Conservation (phyloP, 1,139 yeast species). For the Lodderomyces pseudojiufengensis region DNA sequence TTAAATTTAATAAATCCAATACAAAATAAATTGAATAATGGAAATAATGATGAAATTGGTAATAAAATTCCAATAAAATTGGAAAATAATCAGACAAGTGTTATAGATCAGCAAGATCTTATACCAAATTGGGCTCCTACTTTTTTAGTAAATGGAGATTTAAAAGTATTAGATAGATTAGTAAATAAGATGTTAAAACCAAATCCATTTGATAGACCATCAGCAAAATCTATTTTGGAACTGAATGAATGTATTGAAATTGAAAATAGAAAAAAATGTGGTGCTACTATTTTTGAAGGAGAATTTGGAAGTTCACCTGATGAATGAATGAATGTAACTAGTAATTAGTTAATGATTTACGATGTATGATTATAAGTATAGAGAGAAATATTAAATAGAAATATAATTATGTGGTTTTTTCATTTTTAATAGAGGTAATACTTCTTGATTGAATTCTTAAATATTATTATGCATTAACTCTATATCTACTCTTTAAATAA, state of each 20-base stretch:
- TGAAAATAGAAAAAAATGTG: conserved; percentile 82
- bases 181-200: conserved; percentile 92
- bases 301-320: conserved; percentile 60
- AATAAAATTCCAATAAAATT: background rate
- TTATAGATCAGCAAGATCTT: conserved; percentile 18
- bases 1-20: too few relatives aligned
- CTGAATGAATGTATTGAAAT: conserved; percentile 75
- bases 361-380: too few relatives aligned
- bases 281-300: conserved; percentile 95
- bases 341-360: background rate
- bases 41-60: conserved; percentile 3
- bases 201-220: conserved; percentile 76
- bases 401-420: background rate
- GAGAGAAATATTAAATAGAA: background rate
- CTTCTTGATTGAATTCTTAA: too few relatives aligned
- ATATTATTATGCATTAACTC: background rate
- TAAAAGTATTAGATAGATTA: conserved; percentile 68
- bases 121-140: conserved; percentile 82
- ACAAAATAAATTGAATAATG: background rate
- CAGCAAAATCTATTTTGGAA: conserved; percentile 64
- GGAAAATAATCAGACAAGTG: background rate
- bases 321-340: conserved; percentile 4
- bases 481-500: conserved; percentile 48
- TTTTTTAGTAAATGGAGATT: conserved; percentile 67
- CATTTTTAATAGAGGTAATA: conserved; percentile 26